Conservation (phyloP, 108 stramenopile species). For the Phaeodactylum tricornutum region DNA sequence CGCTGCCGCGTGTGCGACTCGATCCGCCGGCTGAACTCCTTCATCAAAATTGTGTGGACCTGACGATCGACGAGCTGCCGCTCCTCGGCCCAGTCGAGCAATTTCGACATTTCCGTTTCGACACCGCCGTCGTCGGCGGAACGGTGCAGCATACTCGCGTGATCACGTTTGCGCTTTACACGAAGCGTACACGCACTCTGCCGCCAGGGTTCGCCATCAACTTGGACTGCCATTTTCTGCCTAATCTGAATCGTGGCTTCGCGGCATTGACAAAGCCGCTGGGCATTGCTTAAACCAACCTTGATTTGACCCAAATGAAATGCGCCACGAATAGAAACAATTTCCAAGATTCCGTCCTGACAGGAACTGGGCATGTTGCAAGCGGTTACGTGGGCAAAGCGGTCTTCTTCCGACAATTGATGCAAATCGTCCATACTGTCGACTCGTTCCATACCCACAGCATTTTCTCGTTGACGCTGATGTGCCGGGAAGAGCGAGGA, state of each 20-base stretch:
- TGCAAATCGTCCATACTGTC: conserved; percentile 51
- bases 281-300: conserved; percentile 73
- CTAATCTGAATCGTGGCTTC: conserved; percentile 56
- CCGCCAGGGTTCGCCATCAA: conserved; percentile 88
- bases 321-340: conserved; percentile 71
- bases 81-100: conserved; percentile 74
- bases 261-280: conserved; percentile 68
- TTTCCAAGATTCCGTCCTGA: conserved; percentile 81
- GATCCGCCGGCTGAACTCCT: conserved; percentile 74
- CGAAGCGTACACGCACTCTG: conserved; percentile 45
- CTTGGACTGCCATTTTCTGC: conserved; percentile 69
- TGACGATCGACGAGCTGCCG: conserved; percentile 43
- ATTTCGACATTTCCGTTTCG: conserved; percentile 68
- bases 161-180: conserved; percentile 50
- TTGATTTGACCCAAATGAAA: conserved; percentile 86
- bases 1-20: conserved; percentile 46
- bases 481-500: neutral
- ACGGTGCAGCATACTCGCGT: conserved; percentile 67
- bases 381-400: conserved; percentile 32
- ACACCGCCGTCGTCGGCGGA: conserved; percentile 58
- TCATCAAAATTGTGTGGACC: conserved; percentile 51
- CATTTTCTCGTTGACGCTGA: conserved; percentile 1
- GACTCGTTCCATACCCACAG: conserved; percentile 21
- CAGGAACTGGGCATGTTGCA: conserved; percentile 67
- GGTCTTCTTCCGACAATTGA: conserved; percentile 31